Evolutionary conservation across 78 protist species (phyloP), one percentile per base, ranked within the genome.

Genomic region (Dictyostelium firmibasis): DNA sequence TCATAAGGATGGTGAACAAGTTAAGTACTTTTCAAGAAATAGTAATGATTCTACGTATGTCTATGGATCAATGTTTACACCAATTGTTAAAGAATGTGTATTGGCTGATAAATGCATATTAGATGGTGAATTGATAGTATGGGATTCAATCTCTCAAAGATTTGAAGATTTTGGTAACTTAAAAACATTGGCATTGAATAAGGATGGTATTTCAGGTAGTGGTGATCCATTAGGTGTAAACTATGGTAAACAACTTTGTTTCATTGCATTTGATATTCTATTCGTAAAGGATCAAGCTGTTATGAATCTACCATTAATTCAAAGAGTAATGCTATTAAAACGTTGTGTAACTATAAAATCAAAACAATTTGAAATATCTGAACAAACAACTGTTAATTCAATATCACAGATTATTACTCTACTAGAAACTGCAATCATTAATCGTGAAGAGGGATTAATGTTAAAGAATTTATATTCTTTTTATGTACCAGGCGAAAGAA

Each of bases 71-170:
- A 27, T 83, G 41, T 38, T 96, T 29, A 31, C 23, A 9, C 96
- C 97, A 38, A 41, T 96, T 1, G 60, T 92, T 0, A 86, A 44
- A n/a, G 93, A 91, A 16, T 83, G 62, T 74, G 11, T 95, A 0
- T 31, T 35, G 9, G 85, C 91, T 5, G 87, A 88, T 27, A 86
- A 57, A 10, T 97, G 97, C 60, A 96, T 98, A 20, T 33, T 98
- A 2, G 99, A 98, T 86, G 99, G 99, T 16, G 99, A 98, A 77
- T 4, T 98, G 11, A 35, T 97, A 0, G 98, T 97, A 25, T 97
- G 96, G 96, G 97, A 96, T 31, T 29, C 81, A 1, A 87, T 96
- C 9, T 8, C 35, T 2, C 79, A 92, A 38, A 20, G 93, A 27
- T 97, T 92, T 72, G 96, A 87, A 27, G 97, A 97, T 14, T 98